Base-by-base conservation (phyloP, 345 rosid species). In the Mercurialis annua region DNA sequence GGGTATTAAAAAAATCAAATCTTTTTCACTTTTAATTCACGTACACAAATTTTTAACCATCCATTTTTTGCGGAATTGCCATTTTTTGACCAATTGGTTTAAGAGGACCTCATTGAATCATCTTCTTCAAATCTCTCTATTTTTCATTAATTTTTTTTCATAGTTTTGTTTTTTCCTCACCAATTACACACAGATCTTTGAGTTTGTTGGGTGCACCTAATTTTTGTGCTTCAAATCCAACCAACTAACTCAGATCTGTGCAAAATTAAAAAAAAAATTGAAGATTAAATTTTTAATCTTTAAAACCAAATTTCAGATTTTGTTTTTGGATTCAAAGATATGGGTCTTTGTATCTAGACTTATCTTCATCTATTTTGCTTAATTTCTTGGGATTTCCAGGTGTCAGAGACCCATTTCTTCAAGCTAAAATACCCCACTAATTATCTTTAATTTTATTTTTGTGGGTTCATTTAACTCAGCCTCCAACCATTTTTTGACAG, bases 341-440 rank as follows among this genome's bases (percentile, higher is more conserved):
- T 24, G 86, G 86, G 81, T 64, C 76, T 77, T 51, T 81, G 85
- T 31, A 77, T 80, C 77, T 75, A 61, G 89, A 77, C 87, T 40
- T 29, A 1, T 69, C 50, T 29, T 64, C 20, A 20, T 29, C 51
- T 36, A 3, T 31, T 50, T n/a, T 23, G 48, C 43, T 14, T 30
- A 3, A 20, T 16, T 48, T 64, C 65, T 69, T 66, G 27, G 69
- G 51, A 69, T 78, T 71, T 74, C 68, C 83, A 75, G 64, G 74
- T 66, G 82, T 70, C 79, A 72, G 71, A 73, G 51, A 67, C 78
- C 71, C 80, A 66, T 71, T 64, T 75, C 76, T 64, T 75, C 76
- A 69, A 57, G 79, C 77, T 82, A 14, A 54, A 16, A 26, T 38
- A 48, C 52, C 79, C 75, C 71, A 70, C 65, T 55, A 47, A 62